Evolutionary conservation across 495 filamentous ascomycete species (phyloP), one percentile per base, ranked within the genome.

Genomic region (Aspergillus bertholletiae): DNA sequence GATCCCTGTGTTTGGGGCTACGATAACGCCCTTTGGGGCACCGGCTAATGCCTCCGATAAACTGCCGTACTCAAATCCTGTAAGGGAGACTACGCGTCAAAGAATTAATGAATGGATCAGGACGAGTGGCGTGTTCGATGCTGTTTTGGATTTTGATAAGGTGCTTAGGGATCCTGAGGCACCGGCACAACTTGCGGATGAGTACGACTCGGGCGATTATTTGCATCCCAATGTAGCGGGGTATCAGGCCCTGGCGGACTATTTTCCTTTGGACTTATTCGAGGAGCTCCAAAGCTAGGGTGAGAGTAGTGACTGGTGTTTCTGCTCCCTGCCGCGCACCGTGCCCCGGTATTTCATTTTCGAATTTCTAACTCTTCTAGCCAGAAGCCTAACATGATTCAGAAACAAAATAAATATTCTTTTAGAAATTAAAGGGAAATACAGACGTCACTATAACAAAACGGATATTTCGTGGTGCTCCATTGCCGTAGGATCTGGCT

Each of bases 171-270:
- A 88, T 65, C 72, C 75, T 12, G 58, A 64, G 1, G 69, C 75
- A 26, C 61, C 66, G 23, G 69, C 66, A 50, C 53, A 70, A 58
- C 56, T 89, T 56, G 70, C 68, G 35, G 59, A 44, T 17, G 56
- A 76, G 62, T 88, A 75, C 63, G 80, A 90, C 55, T 80, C 84
- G 3, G 88, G 88, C 0, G 88, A 89, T 69, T 82, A 82, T 62
- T 64, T 91, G 60, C 87, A 91, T 74, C 85, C 85, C 0, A 89
- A 85, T 69, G 77, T 74, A n/a, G 73, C 65, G 7, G 86, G 82
- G 0, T 90, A 82, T 65, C 73, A 84, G 60, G 78, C 74, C 0
- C 75, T 90, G 61, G 87, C 84, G 5, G 73, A 81, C 60, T 64
- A 68, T 30, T 85, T 88, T 56, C 82, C 81, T 4, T 55, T 89